phyloP scores from a whole-genome alignment of 345 rosid genomes.

The Heritiera fomes region DNA sequence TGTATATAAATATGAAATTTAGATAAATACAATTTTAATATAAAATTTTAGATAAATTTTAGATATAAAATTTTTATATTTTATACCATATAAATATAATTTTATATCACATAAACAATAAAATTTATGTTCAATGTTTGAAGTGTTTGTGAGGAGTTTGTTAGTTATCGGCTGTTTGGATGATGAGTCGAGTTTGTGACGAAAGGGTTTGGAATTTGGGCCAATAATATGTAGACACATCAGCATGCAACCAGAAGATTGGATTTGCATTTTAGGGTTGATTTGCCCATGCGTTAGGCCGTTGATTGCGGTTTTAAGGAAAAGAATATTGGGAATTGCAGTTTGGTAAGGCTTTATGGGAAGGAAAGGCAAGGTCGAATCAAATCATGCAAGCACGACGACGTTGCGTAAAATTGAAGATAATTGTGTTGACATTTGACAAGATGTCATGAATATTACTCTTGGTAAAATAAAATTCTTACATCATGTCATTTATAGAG shows the following conservation, averaged over 20 bases:
- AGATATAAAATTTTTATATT: too few species aligned
- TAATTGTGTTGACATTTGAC: not conserved
- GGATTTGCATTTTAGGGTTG: not conserved
- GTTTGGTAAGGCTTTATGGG: slow-evolving; percentile 24
- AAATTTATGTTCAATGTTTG: too few species aligned
- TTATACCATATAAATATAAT: too few species aligned
- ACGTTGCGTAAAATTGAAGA: slow-evolving; percentile 15
- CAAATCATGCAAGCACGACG: not conserved
- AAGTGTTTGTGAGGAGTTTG: slow-evolving; percentile 25
- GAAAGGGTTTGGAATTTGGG: too few species aligned
- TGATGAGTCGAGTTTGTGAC: too few species aligned
- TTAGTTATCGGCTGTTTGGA: not conserved
- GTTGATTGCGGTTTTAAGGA: slow-evolving; percentile 50
- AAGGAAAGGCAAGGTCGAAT: slow-evolving; percentile 21
- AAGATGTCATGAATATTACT: not conserved
- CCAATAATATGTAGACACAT: not conserved
- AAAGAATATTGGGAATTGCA: slow-evolving; percentile 45
- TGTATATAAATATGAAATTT: too few species aligned
- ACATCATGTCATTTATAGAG: not conserved
- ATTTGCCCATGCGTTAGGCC: slow-evolving; percentile 33
- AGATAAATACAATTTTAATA: too few species aligned
- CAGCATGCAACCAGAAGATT: not conserved
- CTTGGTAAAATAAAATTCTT: too few species aligned
- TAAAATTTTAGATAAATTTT: too few species aligned
- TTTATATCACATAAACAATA: too few species aligned